Conservation (phyloP, 192 early-diverging fungal species). For the Ambispora gerdemannii region DNA sequence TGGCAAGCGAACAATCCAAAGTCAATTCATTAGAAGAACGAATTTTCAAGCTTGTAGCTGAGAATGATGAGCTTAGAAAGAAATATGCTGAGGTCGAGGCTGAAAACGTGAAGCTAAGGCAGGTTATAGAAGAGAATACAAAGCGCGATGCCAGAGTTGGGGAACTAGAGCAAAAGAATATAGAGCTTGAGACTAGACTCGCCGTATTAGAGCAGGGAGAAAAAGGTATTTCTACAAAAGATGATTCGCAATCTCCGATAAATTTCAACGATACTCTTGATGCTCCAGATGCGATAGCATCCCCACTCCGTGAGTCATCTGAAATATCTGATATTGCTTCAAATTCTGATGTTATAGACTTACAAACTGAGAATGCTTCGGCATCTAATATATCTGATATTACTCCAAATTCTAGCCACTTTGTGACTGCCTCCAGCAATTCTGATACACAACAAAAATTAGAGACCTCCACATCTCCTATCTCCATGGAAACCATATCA, state of each 20-base stretch:
- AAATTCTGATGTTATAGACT: constrained; percentile 25
- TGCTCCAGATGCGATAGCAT: too few relatives aligned
- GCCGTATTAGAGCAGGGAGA: constrained; percentile 23
- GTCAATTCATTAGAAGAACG: constrained; percentile 25
- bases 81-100: too few relatives aligned
- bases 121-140: constrained; percentile 14
- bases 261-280: too few relatives aligned
- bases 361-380: too few relatives aligned
- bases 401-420: constrained; percentile 16
- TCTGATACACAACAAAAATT: constrained; percentile 17
- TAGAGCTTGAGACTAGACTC: constrained; percentile 22
- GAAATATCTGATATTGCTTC: constrained; percentile 15
- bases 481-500: constrained; percentile 19
- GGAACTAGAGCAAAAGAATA: constrained; percentile 28
- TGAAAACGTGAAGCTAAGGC: background rate
- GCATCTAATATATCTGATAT: too few relatives aligned
- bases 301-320: too few relatives aligned
- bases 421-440: constrained; percentile 17
- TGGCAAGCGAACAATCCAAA: constrained; percentile 19
- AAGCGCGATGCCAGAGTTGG: constrained; percentile 21
- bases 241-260: background rate
- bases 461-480: constrained; percentile 22
- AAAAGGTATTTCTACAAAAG: constrained; percentile 15
- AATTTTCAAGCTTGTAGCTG: constrained; percentile 26
- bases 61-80: constrained; percentile 12